These are phyloP conservation scores for Aspergillus amoenus DNA, from an alignment of 2,329 filamentous ascomycete species.

Conservation along the genomic window DNA sequence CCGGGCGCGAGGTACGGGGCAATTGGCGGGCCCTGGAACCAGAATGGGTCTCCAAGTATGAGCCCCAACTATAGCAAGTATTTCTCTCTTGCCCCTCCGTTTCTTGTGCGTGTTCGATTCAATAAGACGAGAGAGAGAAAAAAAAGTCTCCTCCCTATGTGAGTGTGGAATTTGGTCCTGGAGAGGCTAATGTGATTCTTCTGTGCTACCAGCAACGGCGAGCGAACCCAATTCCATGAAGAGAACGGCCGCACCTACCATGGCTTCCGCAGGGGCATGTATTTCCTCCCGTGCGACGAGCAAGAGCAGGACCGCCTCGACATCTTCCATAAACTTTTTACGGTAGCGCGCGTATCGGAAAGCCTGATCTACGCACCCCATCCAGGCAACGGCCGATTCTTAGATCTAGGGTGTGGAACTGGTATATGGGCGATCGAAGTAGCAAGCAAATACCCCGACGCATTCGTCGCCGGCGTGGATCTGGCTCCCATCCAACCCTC, in stretches of 20 bases:
- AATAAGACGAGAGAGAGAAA: background rate
- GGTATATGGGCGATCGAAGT: conserved; percentile 91
- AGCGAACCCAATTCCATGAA: conserved; percentile 48
- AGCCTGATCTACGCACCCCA: conserved; percentile 43
- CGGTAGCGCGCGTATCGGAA: conserved; percentile 58
- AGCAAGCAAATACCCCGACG: conserved; percentile 63
- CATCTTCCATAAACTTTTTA: conserved; percentile 76
- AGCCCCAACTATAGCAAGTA: conserved; percentile 23
- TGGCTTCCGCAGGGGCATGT: conserved; percentile 65
- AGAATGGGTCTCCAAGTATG: conserved; percentile 29
- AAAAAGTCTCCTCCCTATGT: background rate
- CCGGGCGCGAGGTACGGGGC: conserved; percentile 22
- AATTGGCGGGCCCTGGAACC: conserved; percentile 24
- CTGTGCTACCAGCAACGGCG: conserved; percentile 29
- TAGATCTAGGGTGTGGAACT: conserved; percentile 77
- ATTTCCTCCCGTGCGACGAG: conserved; percentile 77
- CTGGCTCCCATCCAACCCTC: conserved; percentile 61
- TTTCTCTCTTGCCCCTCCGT: conserved; percentile 15
- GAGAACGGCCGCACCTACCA: conserved; percentile 73
- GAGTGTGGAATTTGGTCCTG: background rate
- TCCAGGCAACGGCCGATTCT: conserved; percentile 49
- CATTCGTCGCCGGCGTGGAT: conserved; percentile 63
- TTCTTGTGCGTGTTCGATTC: background rate
- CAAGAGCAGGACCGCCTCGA: conserved; percentile 76
- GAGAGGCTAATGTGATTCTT: conserved; percentile 17